A percentile compares a stretch with the other conserved stretches of the same genome.
phyloP scores from a whole-genome alignment of 139 green algal species.

The Closterium sp. region DNA sequence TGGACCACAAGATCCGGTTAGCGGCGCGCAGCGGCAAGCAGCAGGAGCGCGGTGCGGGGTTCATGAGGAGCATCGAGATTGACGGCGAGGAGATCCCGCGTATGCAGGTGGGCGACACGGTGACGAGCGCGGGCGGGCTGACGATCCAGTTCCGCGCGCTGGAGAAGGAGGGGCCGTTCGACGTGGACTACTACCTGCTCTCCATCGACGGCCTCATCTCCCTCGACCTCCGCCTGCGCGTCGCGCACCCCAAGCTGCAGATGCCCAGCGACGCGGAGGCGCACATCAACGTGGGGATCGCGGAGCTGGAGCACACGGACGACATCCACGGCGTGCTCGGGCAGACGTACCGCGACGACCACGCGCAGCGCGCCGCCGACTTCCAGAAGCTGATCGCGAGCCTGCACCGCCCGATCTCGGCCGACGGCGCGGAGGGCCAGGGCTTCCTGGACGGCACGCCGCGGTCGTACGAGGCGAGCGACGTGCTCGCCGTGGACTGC shows the following conservation, averaged over 20 bases:
- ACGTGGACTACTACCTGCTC: conserved; percentile 19
- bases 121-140: conserved; percentile 10
- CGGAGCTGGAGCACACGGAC: not conserved
- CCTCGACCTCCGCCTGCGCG: conserved; percentile 12
- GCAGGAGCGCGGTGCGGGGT: conserved; percentile 13
- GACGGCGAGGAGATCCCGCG: conserved; percentile 25
- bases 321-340: not conserved
- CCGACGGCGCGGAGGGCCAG: not conserved
- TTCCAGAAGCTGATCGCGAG: not conserved
- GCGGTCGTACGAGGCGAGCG: not conserved
- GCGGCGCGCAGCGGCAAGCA: conserved; percentile 10
- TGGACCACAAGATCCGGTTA: not conserved
- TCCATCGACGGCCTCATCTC: conserved; percentile 1
- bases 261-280: not conserved
- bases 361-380: not conserved
- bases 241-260: conserved; percentile 18
- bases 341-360: not conserved
- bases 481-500: not conserved
- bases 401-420: not conserved
- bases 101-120: conserved; percentile 23
- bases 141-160: conserved; percentile 1
- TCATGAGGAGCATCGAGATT: conserved; percentile 22
- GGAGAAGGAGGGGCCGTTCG: conserved; percentile 22
- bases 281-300: conserved; percentile 13
- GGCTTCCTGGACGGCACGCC: not conserved